Percentiles rank a stretch among this genome's conserved stretches.
phyloP scores from a whole-genome alignment of 306 rosid genomes.

The Vigna nakashimae region DNA sequence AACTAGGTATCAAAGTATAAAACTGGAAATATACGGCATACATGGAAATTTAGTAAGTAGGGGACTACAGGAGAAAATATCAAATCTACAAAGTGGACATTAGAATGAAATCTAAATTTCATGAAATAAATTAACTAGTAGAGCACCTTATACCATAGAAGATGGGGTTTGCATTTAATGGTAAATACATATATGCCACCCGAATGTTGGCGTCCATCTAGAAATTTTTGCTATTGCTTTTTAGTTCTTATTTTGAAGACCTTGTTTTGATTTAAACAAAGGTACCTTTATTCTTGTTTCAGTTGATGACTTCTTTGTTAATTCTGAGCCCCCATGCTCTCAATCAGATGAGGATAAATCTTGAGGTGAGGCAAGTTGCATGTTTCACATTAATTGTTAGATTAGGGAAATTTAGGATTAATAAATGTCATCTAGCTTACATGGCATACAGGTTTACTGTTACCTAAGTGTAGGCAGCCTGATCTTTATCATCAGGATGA shows the following conservation, averaged over 20 bases:
- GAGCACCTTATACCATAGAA: background rate
- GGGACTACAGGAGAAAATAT: background rate
- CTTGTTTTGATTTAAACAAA: conserved; percentile 19
- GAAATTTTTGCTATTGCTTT: background rate
- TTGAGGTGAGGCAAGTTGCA: conserved; percentile 52
- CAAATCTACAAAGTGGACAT: background rate
- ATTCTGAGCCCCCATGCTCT: conserved; percentile 78
- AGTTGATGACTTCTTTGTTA: conserved; percentile 97
- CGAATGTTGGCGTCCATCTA: background rate
- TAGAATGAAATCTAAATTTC: background rate
- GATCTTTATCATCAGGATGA: conserved; percentile 47
- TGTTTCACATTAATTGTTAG: conserved; percentile 52
- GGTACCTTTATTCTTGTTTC: conserved; percentile 48
- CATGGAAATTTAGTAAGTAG: background rate
- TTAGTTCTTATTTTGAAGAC: background rate
- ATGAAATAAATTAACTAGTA: background rate
- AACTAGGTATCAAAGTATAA: background rate
- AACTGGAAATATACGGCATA: background rate
- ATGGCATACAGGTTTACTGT: conserved; percentile 54
- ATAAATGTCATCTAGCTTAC: conserved; percentile 50
- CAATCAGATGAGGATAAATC: conserved; percentile 93
- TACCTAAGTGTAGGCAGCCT: conserved; percentile 54
- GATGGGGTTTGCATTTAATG: too few species aligned
- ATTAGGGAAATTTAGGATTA: conserved; percentile 53
- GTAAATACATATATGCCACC: too few species aligned